Base-by-base conservation (phyloP, 345 rosid genomes). In the Populus euphratica region DNA sequence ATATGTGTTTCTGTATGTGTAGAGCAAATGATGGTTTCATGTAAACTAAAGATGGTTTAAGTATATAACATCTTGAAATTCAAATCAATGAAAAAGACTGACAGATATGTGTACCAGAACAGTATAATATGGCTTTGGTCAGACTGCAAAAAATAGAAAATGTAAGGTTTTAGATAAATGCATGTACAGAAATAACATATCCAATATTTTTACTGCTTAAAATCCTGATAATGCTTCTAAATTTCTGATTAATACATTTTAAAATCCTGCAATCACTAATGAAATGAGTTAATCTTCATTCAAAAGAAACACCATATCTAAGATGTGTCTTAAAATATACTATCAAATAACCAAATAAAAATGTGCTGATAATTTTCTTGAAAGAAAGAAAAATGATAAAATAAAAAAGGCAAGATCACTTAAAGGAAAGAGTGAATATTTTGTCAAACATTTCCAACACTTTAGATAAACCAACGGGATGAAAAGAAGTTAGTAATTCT, bases 401-500 rank as follows among this genome's bases (percentile, higher is more conserved):
- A 27, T 27, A 27, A 27, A 27, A 27, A 27, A 1, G 29, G 70
- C 54, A 38, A 39, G 43, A 21, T 75, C 21, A 65, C 74, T 43
- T 39, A 64, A 65, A 50, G 11, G 33, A 33, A 29, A 70, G 56
- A 29, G 27, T 5, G 14, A 6, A 44, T 6, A 39, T 44, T 44
- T 20, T 61, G 65, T 71, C 29, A 71, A 70, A 72, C 69, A 71
- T 41, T 66, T 54, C 65, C 65, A 49, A 31, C 36, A 65, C 33
- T 38, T 71, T 6, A 16, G 39, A 75, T 38, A 49, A 47, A 65
- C 44, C 12, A 70, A 76, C 29, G 61, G 64, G 80, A 47, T 80
- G 65, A 71, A 50, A 75, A 77, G 41, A 66, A 44, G 73, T 49
- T 73, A 80, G 64, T 59, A 59, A 59, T 59, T 59, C 64, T 47